phyloP scores from a whole-genome alignment of 257 asterid genomes.

The Solanum corneliomulleri region DNA sequence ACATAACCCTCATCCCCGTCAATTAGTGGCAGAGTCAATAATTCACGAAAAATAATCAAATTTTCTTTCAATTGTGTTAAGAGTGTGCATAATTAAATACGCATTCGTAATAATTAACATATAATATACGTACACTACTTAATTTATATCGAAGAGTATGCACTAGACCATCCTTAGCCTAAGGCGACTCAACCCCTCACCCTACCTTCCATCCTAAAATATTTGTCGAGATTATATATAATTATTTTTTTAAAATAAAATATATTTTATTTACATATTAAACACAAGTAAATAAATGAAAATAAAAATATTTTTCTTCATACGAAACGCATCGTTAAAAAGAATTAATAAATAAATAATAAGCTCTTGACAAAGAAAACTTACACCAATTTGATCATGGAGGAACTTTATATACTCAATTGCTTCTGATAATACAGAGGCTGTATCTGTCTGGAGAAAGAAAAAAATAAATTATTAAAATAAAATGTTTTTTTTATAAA shows the following conservation, averaged over 20 bases:
- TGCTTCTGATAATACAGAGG: constrained; percentile 76
- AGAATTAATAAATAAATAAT: background rate
- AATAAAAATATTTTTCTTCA: too few species aligned
- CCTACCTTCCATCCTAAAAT: background rate
- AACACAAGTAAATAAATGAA: background rate
- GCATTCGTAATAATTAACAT: too few species aligned
- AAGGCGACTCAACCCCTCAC: background rate
- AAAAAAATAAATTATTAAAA: background rate
- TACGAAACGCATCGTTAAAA: background rate
- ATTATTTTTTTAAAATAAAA: background rate
- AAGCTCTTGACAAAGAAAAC: background rate
- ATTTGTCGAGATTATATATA: too few species aligned
- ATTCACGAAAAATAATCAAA: too few species aligned
- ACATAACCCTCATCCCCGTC: background rate
- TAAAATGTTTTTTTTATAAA: background rate
- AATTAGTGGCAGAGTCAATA: background rate
- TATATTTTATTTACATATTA: background rate
- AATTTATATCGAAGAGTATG: background rate
- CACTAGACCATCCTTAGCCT: background rate
- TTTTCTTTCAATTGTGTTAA: too few species aligned
- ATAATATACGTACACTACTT: too few species aligned
- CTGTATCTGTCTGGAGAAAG: constrained; percentile 81
- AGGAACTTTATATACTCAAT: constrained; percentile 87
- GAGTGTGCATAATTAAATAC: too few species aligned
- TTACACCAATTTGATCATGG: constrained; percentile 75